Conservation (phyloP, 2,329 filamentous ascomycete genomes). For the Clonostachys chloroleuca region DNA sequence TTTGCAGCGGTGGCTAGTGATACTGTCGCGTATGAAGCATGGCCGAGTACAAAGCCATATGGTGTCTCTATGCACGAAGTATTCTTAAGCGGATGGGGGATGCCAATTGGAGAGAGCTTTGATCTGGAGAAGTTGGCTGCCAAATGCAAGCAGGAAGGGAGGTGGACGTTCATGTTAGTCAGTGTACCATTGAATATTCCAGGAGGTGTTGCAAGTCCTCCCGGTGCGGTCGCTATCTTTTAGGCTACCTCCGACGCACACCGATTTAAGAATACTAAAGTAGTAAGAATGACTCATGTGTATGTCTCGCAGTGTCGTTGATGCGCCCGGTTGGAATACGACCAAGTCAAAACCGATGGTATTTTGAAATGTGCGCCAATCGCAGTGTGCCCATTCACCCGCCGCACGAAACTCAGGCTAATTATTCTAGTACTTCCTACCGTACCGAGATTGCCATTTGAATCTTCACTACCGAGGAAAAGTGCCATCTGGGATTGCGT, state of each 20-base stretch:
- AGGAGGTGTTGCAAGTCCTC: slow-evolving; percentile 37
- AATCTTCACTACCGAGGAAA: too few species aligned
- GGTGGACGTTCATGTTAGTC: slow-evolving; percentile 45
- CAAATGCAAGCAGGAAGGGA: slow-evolving; percentile 46
- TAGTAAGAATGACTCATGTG: too few species aligned
- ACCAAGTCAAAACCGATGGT: too few species aligned
- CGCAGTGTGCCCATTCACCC: too few species aligned
- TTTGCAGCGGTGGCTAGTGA: slow-evolving; percentile 41
- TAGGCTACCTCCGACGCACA: slow-evolving; percentile 6
- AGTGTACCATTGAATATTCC: slow-evolving; percentile 42
- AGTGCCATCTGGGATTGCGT: too few species aligned
- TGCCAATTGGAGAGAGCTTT: slow-evolving; percentile 23
- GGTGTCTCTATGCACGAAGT: slow-evolving; percentile 32
- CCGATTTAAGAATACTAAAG: too few species aligned
- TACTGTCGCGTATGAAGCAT: slow-evolving; percentile 34
- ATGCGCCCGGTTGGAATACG: too few species aligned
- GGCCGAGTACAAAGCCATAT: background rate
- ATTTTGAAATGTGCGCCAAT: too few species aligned
- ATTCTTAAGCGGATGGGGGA: slow-evolving; percentile 41
- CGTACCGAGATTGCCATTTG: too few species aligned
- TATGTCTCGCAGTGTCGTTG: too few species aligned
- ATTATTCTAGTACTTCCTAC: too few species aligned
- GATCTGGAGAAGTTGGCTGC: slow-evolving; percentile 20
- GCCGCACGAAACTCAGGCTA: too few species aligned
- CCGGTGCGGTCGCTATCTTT: slow-evolving; percentile 36